Conservation (phyloP, 169 alveolate genomes). For the Eimeria brunetti region DNA sequence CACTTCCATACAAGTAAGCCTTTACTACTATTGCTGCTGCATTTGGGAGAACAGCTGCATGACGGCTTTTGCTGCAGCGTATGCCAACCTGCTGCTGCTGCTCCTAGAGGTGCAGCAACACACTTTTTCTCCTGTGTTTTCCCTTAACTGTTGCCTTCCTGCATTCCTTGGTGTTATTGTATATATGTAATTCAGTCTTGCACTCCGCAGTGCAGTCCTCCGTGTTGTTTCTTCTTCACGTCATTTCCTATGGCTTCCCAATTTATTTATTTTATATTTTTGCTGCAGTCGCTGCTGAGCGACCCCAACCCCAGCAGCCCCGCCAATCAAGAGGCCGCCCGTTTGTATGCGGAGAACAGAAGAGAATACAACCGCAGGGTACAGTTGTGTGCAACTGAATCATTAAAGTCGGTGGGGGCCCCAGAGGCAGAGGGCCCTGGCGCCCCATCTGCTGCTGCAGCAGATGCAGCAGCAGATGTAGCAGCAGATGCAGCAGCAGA, state of each 20-base stretch:
- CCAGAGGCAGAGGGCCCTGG: slow-evolving; percentile 39
- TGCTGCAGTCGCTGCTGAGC: slow-evolving; percentile 93
- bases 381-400: slow-evolving; percentile 77
- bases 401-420: slow-evolving; percentile 62
- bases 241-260: not conserved
- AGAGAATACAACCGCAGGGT: slow-evolving; percentile 87
- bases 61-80: not conserved
- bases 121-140: not conserved
- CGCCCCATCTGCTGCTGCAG: not conserved
- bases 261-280: not conserved
- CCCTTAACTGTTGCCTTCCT: not conserved
- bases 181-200: not conserved
- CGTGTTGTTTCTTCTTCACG: not conserved
- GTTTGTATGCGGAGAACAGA: slow-evolving; percentile 94
- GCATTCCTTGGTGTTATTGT: not conserved
- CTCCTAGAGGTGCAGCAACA: not conserved
- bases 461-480: not conserved
- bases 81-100: not conserved
- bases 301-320: slow-evolving; percentile 99
- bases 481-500: not conserved
- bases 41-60: not conserved
- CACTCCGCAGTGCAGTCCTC: not conserved
- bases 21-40: not conserved
- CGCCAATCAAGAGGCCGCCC: slow-evolving; percentile 98
- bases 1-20: slow-evolving; percentile 93